Evolutionary conservation across 2,329 filamentous ascomycete genomes (phyloP).

Genomic region (Xylaria arbuscula): DNA sequence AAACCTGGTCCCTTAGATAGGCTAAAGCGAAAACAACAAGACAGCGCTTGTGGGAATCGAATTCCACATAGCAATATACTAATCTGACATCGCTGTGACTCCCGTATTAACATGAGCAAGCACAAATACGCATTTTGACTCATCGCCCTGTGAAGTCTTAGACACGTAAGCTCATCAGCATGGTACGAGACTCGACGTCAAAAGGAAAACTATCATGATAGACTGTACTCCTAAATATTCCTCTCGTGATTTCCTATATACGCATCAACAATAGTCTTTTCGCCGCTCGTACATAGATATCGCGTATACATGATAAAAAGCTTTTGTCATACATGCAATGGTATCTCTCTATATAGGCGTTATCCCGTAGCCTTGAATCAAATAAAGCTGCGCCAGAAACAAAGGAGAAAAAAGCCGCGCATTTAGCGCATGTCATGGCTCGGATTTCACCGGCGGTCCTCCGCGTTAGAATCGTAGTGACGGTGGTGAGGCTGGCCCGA

Average conservation of each 20-base stretch:
- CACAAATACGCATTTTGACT: too few species aligned
- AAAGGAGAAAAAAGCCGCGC: conserved; percentile 25
- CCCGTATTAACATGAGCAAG: neutral
- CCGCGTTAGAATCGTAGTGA: conserved; percentile 41
- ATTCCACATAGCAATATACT: too few species aligned
- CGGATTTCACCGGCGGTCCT: conserved; percentile 28
- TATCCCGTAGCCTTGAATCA: conserved; percentile 1
- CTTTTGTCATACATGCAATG: conserved; percentile 39
- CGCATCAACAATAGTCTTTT: conserved; percentile 12
- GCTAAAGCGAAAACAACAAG: too few species aligned
- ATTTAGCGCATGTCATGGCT: conserved; percentile 19
- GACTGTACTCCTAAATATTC: conserved; percentile 17
- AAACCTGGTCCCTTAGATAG: too few species aligned
- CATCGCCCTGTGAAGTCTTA: neutral
- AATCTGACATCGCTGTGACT: neutral
- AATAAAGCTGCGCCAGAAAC: conserved; percentile 21
- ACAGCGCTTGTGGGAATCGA: too few species aligned
- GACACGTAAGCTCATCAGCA: neutral
- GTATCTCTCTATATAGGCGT: conserved; percentile 41
- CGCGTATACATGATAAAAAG: conserved; percentile 33
- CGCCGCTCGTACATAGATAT: conserved; percentile 10
- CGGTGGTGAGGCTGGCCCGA: conserved; percentile 37
- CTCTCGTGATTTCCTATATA: conserved; percentile 31
- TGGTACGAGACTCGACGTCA: neutral
- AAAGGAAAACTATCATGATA: conserved; percentile 12